phyloP scores from a whole-genome alignment of 495 filamentous ascomycete species.

The Letharia lupina region DNA sequence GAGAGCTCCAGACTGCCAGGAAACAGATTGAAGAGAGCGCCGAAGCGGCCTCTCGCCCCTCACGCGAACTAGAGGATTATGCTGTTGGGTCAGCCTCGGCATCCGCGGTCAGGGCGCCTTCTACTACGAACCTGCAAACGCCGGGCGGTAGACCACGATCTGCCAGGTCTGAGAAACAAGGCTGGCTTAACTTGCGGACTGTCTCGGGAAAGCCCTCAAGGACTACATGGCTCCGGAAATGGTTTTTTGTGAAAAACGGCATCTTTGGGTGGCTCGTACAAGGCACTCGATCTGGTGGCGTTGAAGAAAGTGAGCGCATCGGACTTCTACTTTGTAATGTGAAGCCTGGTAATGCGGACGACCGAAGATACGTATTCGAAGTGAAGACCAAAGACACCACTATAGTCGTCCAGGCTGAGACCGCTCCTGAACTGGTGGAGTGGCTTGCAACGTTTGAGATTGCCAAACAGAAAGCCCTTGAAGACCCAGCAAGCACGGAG shows the following conservation, averaged over 20 bases:
- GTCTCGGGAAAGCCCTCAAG: slow-evolving; percentile 80
- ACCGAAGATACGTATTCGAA: slow-evolving; percentile 93
- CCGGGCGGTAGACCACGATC: slow-evolving; percentile 26
- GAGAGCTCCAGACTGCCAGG: slow-evolving; percentile 69
- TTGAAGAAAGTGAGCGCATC: slow-evolving; percentile 92
- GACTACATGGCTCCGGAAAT: slow-evolving; percentile 78
- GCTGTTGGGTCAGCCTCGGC: slow-evolving; percentile 77
- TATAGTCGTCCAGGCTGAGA: slow-evolving; percentile 86
- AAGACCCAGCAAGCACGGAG: slow-evolving; percentile 59
- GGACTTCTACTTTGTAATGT: slow-evolving; percentile 90
- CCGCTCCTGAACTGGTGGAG: slow-evolving; percentile 76
- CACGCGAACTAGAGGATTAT: slow-evolving; percentile 89
- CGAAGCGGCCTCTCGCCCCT: slow-evolving; percentile 61
- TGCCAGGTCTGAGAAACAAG: slow-evolving; percentile 67
- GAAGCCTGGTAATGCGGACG: slow-evolving; percentile 82
- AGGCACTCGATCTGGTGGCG: slow-evolving; percentile 70
- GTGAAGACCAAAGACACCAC: slow-evolving; percentile 95
- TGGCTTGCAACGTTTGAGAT: slow-evolving; percentile 91
- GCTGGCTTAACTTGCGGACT: slow-evolving; percentile 82
- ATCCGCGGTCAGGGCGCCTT: slow-evolving; percentile 61
- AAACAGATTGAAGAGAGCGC: slow-evolving; percentile 77
- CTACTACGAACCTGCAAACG: slow-evolving; percentile 43
- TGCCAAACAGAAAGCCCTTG: slow-evolving; percentile 84
- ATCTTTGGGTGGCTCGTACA: slow-evolving; percentile 96
- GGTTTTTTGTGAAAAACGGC: slow-evolving; percentile 92